These are phyloP conservation scores for Trichophaea hybrida DNA, from an alignment of 2,329 filamentous ascomycete species.

Conservation along the genomic window DNA sequence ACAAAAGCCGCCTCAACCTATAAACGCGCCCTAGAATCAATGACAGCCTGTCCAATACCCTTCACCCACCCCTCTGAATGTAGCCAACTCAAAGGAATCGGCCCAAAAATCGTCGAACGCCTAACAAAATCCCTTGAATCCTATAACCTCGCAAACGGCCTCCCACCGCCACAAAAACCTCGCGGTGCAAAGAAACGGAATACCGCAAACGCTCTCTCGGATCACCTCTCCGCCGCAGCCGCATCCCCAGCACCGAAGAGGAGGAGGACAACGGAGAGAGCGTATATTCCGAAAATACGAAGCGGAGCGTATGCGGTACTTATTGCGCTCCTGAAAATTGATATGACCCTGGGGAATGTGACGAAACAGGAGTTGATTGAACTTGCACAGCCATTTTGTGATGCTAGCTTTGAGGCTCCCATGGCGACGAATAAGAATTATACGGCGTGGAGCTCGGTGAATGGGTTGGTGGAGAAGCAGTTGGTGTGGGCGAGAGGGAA, in stretches of 20 bases:
- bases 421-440: conserved; percentile 44
- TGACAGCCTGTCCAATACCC: conserved; percentile 56
- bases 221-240: not conserved
- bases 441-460: conserved; percentile 74
- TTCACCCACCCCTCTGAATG: conserved; percentile 62
- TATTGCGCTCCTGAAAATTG: conserved; percentile 47
- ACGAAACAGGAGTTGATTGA: conserved; percentile 56
- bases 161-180: conserved; percentile 15
- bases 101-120: conserved; percentile 54
- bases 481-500: conserved; percentile 57
- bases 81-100: conserved; percentile 58
- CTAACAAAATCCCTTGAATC: conserved; percentile 41
- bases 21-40: conserved; percentile 59
- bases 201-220: not conserved
- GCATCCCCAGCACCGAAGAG: conserved; percentile 33
- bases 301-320: conserved; percentile 62
- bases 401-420: conserved; percentile 56
- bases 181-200: not conserved
- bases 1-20: conserved; percentile 54
- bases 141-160: conserved; percentile 19
- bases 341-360: conserved; percentile 43
- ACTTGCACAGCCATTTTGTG: conserved; percentile 55
- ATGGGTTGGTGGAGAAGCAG: conserved; percentile 57
- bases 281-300: conserved; percentile 58
- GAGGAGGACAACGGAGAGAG: conserved; percentile 34